Base-by-base conservation (phyloP, 1,139 yeast species). In the Geotrichum histeridarum region DNA sequence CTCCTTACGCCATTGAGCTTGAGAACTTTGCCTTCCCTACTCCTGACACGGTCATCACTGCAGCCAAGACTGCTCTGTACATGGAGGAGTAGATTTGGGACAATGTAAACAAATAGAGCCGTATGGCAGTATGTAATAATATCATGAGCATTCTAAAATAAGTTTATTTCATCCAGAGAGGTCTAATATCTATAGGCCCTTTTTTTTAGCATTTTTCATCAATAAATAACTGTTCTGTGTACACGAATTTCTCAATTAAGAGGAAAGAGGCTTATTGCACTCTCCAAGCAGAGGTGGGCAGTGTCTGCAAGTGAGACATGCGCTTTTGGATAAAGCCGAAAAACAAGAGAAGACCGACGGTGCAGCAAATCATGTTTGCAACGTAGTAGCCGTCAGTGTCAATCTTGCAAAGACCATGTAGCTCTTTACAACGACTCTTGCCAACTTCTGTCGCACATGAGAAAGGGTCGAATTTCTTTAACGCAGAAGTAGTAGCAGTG, bases 11-110 rank as follows among this genome's bases (percentile, higher is more conserved):
- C 65, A 82, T 84, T 75, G 94, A 86, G 77, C 82, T 94, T 71
- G 99, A 94, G 81, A 95, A 87, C 77, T 88, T 93, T 72, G 97
- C 99, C 55, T 93, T 94, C 96, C 99, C 99, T 72, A 96, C 91
- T 72, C 81, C 87, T 58, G 95, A 89, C 69, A 82, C 90, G 63
- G 86, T 94, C 67, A 80, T 87, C 71, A 86, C 93, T 79, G 97
- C 96, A 64, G 83, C 84, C 64, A 91, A 86, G 80, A 85, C 86
- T 75, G 96, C 87, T 55, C 80, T 91, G 72, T 86, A 94, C 63
- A 65, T 85, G 79, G 80, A 79, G 60, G 67, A 68, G 71, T 60
- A 67, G 55, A 33, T 38, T 42, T 42, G 15, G 8, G 8, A 1
- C n/a, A 11, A 36, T 15, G 17, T n/a, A 37, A 14, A 27, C 37